phyloP scores from a whole-genome alignment of 2,329 filamentous ascomycete species.

The Cordyceps sp. region DNA sequence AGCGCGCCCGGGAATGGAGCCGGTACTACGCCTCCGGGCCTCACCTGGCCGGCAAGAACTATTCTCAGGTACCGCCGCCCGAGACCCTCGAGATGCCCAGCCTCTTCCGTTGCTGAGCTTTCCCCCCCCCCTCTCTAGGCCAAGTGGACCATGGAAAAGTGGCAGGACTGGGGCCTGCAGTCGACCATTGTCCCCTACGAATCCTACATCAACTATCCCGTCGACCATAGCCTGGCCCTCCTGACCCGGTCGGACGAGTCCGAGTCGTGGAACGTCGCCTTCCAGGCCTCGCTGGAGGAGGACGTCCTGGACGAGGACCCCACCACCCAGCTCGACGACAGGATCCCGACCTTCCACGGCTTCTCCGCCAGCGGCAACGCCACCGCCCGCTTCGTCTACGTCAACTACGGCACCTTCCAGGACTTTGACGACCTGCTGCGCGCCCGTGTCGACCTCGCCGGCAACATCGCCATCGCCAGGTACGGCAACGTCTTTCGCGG shows the following conservation, averaged over 20 bases:
- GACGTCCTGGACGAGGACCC: conserved; percentile 71
- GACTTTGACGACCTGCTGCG: conserved; percentile 72
- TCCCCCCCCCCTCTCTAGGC: conserved; percentile 23
- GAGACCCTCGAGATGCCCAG: too few relatives aligned
- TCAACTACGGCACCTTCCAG: conserved; percentile 75
- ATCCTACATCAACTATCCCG: conserved; percentile 62
- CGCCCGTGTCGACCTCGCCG: conserved; percentile 58
- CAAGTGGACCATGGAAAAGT: conserved; percentile 57
- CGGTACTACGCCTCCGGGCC: conserved; percentile 61
- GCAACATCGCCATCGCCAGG: conserved; percentile 74
- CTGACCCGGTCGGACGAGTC: conserved; percentile 27
- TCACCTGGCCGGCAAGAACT: conserved; percentile 63
- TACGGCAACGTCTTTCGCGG: conserved; percentile 82
- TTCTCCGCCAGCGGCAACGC: conserved; percentile 90
- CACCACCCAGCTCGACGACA: conserved; percentile 53
- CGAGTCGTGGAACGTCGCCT: conserved; percentile 44
- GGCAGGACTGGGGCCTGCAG: conserved; percentile 54
- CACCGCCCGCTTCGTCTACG: conserved; percentile 72
- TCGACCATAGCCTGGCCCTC: conserved; percentile 52
- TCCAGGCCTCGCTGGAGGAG: conserved; percentile 67
- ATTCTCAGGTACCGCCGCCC: conserved; percentile 51
- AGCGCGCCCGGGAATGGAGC: conserved; percentile 53
- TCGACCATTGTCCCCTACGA: conserved; percentile 54
- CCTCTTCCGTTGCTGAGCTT: not conserved
- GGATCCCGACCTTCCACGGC: conserved; percentile 83